Percentiles rank a stretch among this genome's conserved stretches.
Conservation (phyloP, 345 rosid genomes). For the Jatropha curcas region DNA sequence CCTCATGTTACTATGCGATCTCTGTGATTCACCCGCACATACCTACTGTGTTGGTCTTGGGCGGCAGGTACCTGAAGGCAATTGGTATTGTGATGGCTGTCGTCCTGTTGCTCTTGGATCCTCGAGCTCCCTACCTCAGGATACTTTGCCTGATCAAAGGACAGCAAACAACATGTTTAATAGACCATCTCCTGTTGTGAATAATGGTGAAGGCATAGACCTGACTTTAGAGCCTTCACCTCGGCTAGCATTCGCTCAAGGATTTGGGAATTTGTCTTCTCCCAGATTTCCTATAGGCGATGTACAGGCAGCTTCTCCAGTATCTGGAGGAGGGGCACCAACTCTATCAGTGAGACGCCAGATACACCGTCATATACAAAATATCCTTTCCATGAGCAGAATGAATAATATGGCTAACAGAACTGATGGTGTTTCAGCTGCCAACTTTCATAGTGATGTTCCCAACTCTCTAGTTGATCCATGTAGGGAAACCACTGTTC, state of each 20-base stretch:
- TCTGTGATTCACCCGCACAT: slow-evolving; percentile 99
- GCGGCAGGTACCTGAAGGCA: slow-evolving; percentile 91
- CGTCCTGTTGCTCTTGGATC: slow-evolving; percentile 81
- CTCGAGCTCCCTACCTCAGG: slow-evolving; percentile 59
- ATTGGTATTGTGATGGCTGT: slow-evolving; percentile 98
- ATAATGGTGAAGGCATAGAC: slow-evolving; percentile 53
- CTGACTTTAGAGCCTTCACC: slow-evolving; percentile 52
- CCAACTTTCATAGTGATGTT: slow-evolving; percentile 37
- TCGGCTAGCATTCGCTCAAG: slow-evolving; percentile 41
- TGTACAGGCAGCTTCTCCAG: slow-evolving; percentile 55
- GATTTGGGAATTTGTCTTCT: slow-evolving; percentile 54
- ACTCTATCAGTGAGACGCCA: slow-evolving; percentile 80
- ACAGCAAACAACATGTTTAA: slow-evolving; percentile 40
- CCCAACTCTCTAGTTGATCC: slow-evolving; percentile 45
- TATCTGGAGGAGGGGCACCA: slow-evolving; percentile 67
- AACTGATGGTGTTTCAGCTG: slow-evolving; percentile 42
- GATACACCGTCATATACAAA: slow-evolving; percentile 84
- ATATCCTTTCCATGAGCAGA: slow-evolving; percentile 58
- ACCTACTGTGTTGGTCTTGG: slow-evolving; percentile 97
- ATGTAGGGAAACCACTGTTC: slow-evolving; percentile 47
- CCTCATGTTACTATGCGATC: slow-evolving; percentile 93
- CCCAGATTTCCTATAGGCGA: slow-evolving; percentile 64
- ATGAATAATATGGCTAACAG: slow-evolving; percentile 44
- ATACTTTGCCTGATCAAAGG: slow-evolving; percentile 53
- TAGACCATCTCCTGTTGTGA: slow-evolving; percentile 48